Conservation (phyloP, 2,329 filamentous ascomycete genomes). For the Botryosphaeria agaves region DNA sequence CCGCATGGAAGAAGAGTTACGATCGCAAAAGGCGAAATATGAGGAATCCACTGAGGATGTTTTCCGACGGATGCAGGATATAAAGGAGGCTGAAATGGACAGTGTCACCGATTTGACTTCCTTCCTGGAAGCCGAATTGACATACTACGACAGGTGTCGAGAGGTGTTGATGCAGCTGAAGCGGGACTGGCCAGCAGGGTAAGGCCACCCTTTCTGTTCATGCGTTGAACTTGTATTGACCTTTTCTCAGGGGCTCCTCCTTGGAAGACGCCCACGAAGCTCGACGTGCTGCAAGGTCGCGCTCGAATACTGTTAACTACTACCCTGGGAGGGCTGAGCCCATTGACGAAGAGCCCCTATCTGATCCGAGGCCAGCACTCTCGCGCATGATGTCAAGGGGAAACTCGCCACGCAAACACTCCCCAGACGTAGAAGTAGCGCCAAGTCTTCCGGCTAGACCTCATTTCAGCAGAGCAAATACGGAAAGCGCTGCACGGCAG, state of each 20-base stretch:
- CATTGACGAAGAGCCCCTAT: too few relatives aligned
- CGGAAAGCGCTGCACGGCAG: constrained; percentile 37
- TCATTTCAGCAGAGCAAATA: constrained; percentile 31
- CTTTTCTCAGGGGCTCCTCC: constrained; percentile 10
- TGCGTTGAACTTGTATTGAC: background rate
- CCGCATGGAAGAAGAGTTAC: constrained; percentile 79
- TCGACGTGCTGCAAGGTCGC: constrained; percentile 33
- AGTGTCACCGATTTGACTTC: constrained; percentile 61
- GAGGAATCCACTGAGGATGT: constrained; percentile 92
- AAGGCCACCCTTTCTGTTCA: too few relatives aligned
- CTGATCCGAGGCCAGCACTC: too few relatives aligned
- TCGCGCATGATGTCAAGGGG: too few relatives aligned
- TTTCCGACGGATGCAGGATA: constrained; percentile 81
- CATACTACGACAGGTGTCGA: constrained; percentile 78
- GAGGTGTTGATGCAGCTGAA: constrained; percentile 61
- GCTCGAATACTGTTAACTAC: constrained; percentile 48
- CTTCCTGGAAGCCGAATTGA: constrained; percentile 77
- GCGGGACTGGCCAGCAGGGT: constrained; percentile 45
- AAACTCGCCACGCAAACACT: too few relatives aligned
- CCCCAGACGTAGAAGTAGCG: too few relatives aligned
- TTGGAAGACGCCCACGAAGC: constrained; percentile 11
- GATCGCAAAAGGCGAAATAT: constrained; percentile 84
- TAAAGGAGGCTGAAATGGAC: constrained; percentile 79
- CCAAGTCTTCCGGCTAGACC: too few relatives aligned
- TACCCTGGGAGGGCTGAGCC: too few relatives aligned